These are phyloP conservation scores for Cucurbita ficifolia DNA, from an alignment of 306 rosid genomes.

Conservation along the genomic window DNA sequence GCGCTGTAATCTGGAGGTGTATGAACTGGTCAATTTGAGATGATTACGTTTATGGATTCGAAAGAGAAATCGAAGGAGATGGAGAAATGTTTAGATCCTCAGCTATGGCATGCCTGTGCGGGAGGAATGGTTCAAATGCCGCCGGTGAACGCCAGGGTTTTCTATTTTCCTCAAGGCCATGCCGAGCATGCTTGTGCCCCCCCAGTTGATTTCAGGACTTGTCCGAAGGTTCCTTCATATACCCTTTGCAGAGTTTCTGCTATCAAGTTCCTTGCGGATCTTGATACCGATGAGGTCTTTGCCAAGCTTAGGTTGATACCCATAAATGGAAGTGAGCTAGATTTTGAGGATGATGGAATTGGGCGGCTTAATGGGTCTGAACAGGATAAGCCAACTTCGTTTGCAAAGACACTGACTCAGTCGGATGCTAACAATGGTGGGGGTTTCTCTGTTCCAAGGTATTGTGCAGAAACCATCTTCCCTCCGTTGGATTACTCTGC, in stretches of 20 bases:
- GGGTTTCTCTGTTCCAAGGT: conserved; percentile 87
- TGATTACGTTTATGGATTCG: conserved; percentile 82
- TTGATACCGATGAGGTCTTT: conserved; percentile 72
- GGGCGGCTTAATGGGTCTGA: conserved; percentile 39
- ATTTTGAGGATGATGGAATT: conserved; percentile 26
- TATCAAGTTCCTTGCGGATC: conserved; percentile 74
- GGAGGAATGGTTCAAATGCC: conserved; percentile 99
- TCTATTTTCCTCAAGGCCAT: conserved; percentile 29
- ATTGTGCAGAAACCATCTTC: conserved; percentile 81
- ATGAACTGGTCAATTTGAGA: conserved; percentile 18
- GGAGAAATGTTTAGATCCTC: conserved; percentile 69
- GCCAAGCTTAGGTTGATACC: conserved; percentile 55
- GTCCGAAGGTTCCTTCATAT: conserved; percentile 38
- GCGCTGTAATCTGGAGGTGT: neutral
- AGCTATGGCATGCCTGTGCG: conserved; percentile 95
- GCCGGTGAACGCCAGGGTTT: conserved; percentile 44
- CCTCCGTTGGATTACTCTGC: conserved; percentile 69
- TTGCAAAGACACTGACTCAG: conserved; percentile 82
- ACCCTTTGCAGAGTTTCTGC: conserved; percentile 47
- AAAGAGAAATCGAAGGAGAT: conserved; percentile 55
- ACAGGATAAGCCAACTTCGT: conserved; percentile 59
- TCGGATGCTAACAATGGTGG: conserved; percentile 98
- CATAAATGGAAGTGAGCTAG: conserved; percentile 13
- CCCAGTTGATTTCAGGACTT: conserved; percentile 43
- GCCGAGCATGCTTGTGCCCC: conserved; percentile 73